Evolutionary conservation across 352 stramenopile genomes (phyloP).

Genomic region (Phytophthora pluvialis): DNA sequence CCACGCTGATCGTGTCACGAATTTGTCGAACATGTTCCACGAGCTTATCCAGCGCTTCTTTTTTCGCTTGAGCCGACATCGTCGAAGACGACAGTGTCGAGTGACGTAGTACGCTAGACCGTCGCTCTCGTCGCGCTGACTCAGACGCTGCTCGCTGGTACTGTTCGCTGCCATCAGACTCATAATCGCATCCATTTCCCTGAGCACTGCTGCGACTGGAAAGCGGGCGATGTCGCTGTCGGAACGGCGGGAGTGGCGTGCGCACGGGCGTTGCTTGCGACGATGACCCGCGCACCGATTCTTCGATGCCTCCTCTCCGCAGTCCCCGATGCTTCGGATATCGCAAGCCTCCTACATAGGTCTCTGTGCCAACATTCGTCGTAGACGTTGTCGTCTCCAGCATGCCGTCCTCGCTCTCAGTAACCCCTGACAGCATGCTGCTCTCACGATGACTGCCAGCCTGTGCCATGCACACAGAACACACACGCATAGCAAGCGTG

Average conservation of each 20-base stretch:
- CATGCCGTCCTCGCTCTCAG: constrained; percentile 30
- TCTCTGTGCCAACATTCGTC: constrained; percentile 60
- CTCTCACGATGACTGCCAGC: constrained; percentile 37
- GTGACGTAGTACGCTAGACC: constrained; percentile 27
- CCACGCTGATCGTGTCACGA: constrained; percentile 70
- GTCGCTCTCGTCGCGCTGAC: constrained; percentile 9
- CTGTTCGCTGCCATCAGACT: constrained; percentile 15
- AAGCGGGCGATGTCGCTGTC: constrained; percentile 12
- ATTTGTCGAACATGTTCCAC: constrained; percentile 73
- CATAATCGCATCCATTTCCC: constrained; percentile 14
- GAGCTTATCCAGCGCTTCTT: constrained; percentile 55
- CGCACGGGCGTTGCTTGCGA: constrained; percentile 12
- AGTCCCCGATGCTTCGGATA: constrained; percentile 41
- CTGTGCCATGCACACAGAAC: constrained; percentile 66
- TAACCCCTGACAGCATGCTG: constrained; percentile 36
- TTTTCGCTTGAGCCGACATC: constrained; percentile 38
- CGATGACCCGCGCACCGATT: constrained; percentile 17
- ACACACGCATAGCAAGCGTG: constrained; percentile 68
- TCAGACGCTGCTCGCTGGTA: constrained; percentile 23
- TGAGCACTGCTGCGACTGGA: constrained; percentile 24
- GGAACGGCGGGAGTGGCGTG: constrained; percentile 33
- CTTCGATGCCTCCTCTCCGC: constrained; percentile 24
- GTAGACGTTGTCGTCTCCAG: constrained; percentile 37
- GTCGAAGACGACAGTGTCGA: constrained; percentile 45
- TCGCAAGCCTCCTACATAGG: constrained; percentile 45